phyloP scores from a whole-genome alignment of 305 asterid species.

The Caryopteris hybrid region DNA sequence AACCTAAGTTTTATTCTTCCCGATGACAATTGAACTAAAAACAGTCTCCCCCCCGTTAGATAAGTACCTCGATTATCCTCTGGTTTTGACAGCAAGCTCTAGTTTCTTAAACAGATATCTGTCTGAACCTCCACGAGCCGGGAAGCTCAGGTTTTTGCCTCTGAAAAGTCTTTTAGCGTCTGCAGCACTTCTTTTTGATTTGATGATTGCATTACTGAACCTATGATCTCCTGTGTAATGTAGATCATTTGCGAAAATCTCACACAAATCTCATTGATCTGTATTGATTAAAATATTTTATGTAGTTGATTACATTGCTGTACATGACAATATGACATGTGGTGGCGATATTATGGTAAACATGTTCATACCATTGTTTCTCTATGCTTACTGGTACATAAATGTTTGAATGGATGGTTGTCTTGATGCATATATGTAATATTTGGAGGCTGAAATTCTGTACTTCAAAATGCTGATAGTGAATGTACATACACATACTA shows the following conservation, averaged over 20 bases:
- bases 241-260: neutral
- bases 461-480: neutral
- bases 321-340: neutral
- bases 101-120: neutral
- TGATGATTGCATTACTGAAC: neutral
- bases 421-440: neutral
- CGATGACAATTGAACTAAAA: neutral
- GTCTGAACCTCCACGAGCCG: neutral
- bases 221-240: neutral
- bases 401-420: neutral
- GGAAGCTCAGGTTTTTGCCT: neutral
- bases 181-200: neutral
- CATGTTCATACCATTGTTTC: neutral
- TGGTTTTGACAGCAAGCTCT: neutral
- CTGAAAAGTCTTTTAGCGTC: neutral
- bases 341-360: neutral
- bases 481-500: neutral
- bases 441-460: neutral
- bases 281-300: neutral
- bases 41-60: neutral
- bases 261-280: neutral
- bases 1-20: neutral
- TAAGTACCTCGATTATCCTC: neutral
- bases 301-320: neutral
- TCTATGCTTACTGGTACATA: neutral